phyloP scores from a whole-genome alignment of 2,329 filamentous ascomycete genomes.

The Diaporthe batatas region DNA sequence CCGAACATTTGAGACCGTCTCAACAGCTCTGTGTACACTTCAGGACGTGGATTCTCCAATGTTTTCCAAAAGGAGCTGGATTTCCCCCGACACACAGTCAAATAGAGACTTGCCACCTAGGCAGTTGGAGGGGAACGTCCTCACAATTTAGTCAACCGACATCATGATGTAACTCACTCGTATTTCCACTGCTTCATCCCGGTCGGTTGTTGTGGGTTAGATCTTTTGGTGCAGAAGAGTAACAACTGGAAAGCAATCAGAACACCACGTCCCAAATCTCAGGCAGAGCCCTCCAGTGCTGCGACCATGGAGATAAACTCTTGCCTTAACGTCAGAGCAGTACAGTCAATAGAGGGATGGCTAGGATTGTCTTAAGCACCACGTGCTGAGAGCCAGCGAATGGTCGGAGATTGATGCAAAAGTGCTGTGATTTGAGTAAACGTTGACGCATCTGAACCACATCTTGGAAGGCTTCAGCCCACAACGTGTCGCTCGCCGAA shows the following conservation, averaged over 20 bases:
- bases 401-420: constrained; percentile 36
- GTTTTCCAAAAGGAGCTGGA: neutral
- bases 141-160: constrained; percentile 74
- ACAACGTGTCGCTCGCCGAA: neutral
- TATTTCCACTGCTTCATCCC: constrained; percentile 57
- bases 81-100: constrained; percentile 69
- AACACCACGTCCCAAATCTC: constrained; percentile 64
- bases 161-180: constrained; percentile 67
- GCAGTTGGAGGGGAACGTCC: constrained; percentile 77
- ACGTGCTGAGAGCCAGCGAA: constrained; percentile 65
- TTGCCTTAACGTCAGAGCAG: constrained; percentile 68
- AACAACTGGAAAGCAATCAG: constrained; percentile 49
- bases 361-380: constrained; percentile 80
- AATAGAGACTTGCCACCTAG: constrained; percentile 76
- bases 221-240: constrained; percentile 46
- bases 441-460: neutral
- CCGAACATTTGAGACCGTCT: constrained; percentile 53
- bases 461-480: neutral
- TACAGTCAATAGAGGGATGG: constrained; percentile 70
- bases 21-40: constrained; percentile 57
- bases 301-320: constrained; percentile 72
- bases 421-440: neutral
- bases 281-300: constrained; percentile 70
- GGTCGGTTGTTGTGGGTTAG: neutral
- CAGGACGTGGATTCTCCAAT: neutral